These are phyloP conservation scores for Dendrothele bispora DNA, from an alignment of 768 basidiomycete genomes.

Conservation along the genomic window DNA sequence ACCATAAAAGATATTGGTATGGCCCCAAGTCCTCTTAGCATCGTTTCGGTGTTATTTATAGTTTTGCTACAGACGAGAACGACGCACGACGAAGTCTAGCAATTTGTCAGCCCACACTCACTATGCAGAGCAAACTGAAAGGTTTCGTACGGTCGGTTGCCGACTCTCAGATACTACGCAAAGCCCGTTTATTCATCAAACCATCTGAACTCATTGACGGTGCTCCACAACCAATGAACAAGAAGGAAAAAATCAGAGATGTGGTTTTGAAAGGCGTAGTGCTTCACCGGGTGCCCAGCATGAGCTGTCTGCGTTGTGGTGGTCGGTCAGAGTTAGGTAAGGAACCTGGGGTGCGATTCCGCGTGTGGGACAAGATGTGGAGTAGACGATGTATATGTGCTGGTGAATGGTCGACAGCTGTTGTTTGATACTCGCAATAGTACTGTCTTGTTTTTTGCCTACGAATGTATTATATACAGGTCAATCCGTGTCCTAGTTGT, in stretches of 20 bases:
- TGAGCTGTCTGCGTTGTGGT: constrained; percentile 64
- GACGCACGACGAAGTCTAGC: constrained; percentile 54
- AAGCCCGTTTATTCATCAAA: constrained; percentile 70
- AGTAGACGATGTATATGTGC: constrained; percentile 66
- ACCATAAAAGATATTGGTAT: constrained; percentile 33
- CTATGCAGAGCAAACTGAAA: constrained; percentile 42
- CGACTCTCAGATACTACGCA: constrained; percentile 53
- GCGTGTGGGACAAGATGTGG: constrained; percentile 66
- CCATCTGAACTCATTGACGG: constrained; percentile 71
- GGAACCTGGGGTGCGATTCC: constrained; percentile 30
- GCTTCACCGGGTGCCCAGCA: constrained; percentile 32
- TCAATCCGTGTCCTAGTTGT: no score
- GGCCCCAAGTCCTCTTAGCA: constrained; percentile 12
- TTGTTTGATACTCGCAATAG: neutral
- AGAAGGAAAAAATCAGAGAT: constrained; percentile 48
- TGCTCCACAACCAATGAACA: constrained; percentile 45
- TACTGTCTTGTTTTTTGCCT: no score
- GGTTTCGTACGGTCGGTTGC: constrained; percentile 47
- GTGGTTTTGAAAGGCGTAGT: constrained; percentile 64
- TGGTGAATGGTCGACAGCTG: constrained; percentile 52
- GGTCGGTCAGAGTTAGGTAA: constrained; percentile 50
- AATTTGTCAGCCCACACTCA: constrained; percentile 54
- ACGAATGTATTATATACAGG: no score
- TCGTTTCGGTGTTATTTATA: constrained; percentile 9
- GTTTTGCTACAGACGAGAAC: constrained; percentile 57